phyloP scores from a whole-genome alignment of 2,329 filamentous ascomycete species.

The Colletotrichum phormii region DNA sequence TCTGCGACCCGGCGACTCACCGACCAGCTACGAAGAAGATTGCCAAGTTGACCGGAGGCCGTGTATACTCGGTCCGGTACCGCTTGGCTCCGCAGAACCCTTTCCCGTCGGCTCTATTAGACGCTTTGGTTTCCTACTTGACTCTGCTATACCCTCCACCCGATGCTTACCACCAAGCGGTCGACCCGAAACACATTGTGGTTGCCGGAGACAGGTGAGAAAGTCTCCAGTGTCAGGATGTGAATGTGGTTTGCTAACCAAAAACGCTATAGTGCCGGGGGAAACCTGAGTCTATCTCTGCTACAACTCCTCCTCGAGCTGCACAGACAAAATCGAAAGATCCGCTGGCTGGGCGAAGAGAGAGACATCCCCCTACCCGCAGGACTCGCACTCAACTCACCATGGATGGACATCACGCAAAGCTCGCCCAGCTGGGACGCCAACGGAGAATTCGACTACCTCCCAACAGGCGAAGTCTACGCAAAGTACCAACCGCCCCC shows the following conservation, averaged over 20 bases:
- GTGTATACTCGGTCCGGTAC: conserved; percentile 80
- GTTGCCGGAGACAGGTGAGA: conserved; percentile 75
- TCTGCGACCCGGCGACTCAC: conserved; percentile 77
- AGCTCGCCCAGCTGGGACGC: conserved; percentile 66
- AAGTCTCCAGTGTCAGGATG: conserved; percentile 27
- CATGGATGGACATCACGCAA: conserved; percentile 79
- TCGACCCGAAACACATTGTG: conserved; percentile 74
- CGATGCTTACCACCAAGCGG: conserved; percentile 73
- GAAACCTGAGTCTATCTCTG: conserved; percentile 75
- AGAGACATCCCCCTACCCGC: conserved; percentile 75
- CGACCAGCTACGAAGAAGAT: conserved; percentile 69
- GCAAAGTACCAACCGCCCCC: conserved; percentile 45
- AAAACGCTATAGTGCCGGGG: conserved; percentile 70
- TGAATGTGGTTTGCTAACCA: not conserved
- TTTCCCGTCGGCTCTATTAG: conserved; percentile 80
- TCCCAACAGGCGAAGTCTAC: conserved; percentile 58
- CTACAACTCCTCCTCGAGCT: conserved; percentile 77
- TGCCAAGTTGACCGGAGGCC: conserved; percentile 74
- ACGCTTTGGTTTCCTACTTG: conserved; percentile 79
- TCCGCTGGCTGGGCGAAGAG: conserved; percentile 70
- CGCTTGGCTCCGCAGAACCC: conserved; percentile 79
- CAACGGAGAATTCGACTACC: conserved; percentile 72
- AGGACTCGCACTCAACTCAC: conserved; percentile 70
- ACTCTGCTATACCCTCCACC: conserved; percentile 78
- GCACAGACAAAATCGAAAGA: conserved; percentile 53